Percentiles rank a stretch among this genome's conserved stretches.
Conservation (phyloP, 345 rosid genomes). For the Erucastrum elatum region DNA sequence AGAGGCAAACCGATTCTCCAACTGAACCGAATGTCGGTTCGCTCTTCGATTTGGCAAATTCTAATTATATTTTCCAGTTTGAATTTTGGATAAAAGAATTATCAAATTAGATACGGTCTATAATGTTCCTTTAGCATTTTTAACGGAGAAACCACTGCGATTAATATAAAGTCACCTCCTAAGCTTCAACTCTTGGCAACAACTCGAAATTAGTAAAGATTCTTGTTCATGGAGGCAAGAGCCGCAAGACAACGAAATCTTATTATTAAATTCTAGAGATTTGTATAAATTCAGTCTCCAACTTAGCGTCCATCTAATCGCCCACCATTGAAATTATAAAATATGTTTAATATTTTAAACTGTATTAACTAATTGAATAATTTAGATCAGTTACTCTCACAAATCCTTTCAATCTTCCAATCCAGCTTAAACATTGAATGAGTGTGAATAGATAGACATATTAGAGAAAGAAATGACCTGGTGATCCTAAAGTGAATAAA, state of each 20-base stretch:
- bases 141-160: background rate
- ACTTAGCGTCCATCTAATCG: conserved; percentile 16
- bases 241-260: conserved; percentile 14
- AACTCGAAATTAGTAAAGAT: conserved; percentile 4
- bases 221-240: conserved; percentile 21
- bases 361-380: background rate
- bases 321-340: background rate
- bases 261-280: background rate
- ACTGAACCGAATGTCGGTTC: background rate
- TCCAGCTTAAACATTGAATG: background rate
- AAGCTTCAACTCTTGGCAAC: background rate
- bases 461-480: too few species aligned
- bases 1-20: background rate
- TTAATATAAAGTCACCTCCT: conserved; percentile 10
- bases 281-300: conserved; percentile 19
- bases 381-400: background rate
- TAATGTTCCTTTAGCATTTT: background rate
- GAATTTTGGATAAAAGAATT: background rate
- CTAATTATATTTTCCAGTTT: background rate
- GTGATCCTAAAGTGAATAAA: too few species aligned
- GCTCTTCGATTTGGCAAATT: background rate
- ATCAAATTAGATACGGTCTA: background rate
- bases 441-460: background rate
- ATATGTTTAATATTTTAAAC: background rate
- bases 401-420: background rate